Evolutionary conservation across 2,329 filamentous ascomycete genomes (phyloP), one percentile per base, ranked within the genome.

Genomic region (Pezizomycotina sp.): DNA sequence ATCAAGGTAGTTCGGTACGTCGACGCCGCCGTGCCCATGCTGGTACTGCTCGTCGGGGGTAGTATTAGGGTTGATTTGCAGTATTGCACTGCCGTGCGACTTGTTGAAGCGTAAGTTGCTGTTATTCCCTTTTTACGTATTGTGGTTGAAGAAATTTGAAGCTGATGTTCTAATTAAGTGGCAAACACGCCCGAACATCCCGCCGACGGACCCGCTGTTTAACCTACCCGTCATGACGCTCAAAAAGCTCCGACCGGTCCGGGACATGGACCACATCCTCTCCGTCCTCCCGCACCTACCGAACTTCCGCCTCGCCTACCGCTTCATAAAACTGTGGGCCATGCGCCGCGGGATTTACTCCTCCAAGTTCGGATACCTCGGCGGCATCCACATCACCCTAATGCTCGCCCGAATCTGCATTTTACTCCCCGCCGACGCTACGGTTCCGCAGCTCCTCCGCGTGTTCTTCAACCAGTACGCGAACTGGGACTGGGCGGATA

Each of bases 381-480:
- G 70, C 4, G 73, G 72, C 3, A 68, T 76, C 13, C 72, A 77
- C 46, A 67, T 79, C 34, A 65, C 69, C 0, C 55, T 76, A 14
- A 60, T 79, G 50, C 58, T 79, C 6, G 62, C 68, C 0, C 64
- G 67, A 10, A 56, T 78, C 1, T 66, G 64, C 53, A 77, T 78
- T 52, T 52, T 65, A 13, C 59, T 18, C 53, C 55, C 3, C 44
- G 59, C 6, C 49, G 48, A 6, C 52, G 53, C 12, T 34, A 62
- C 64, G 0, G 59, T 65, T 1, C 53, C 63, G 1, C 64, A 69
- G 28, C 56, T 77, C 6, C 51, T 77, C 2, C 49, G 54, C 0
- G 66, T 67, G 0, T 79, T 79, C 53, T 77, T 77, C 52, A 48
- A 58, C 10, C 63, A 77, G 51, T 79, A 78, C 48, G 62, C 70